phyloP scores from a whole-genome alignment of 2,329 filamentous ascomycete species.

The Aspergillus uvarum region DNA sequence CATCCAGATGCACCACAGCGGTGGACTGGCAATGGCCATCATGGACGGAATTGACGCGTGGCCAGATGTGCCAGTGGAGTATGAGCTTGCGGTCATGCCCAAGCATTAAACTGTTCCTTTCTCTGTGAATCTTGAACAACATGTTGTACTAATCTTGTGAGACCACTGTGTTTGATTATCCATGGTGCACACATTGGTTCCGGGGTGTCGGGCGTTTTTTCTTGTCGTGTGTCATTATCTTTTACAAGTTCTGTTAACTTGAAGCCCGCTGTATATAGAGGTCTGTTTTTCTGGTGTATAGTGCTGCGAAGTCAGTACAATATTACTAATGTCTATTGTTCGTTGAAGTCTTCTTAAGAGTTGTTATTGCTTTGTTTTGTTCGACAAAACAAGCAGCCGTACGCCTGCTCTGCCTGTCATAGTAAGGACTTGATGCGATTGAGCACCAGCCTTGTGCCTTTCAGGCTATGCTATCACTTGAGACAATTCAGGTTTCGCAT shows the following conservation, averaged over 20 bases:
- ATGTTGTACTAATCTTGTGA: background rate
- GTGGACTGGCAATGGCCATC: constrained; percentile 51
- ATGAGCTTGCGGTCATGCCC: constrained; percentile 1
- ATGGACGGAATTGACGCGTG: constrained; percentile 51
- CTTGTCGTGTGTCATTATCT: background rate
- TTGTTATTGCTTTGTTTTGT: too few species aligned
- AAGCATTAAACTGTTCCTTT: background rate
- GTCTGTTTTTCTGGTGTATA: background rate
- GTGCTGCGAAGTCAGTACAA: background rate
- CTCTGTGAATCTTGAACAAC: background rate
- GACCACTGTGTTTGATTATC: background rate
- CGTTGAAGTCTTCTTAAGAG: too few species aligned
- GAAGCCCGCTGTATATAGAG: background rate
- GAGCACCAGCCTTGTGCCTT: background rate
- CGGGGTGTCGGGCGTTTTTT: background rate
- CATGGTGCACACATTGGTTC: background rate
- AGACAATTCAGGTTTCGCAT: too few species aligned
- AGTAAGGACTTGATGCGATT: background rate
- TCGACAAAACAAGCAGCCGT: too few species aligned
- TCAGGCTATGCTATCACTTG: background rate
- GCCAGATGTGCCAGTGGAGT: constrained; percentile 36
- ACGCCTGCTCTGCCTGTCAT: background rate
- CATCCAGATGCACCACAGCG: constrained; percentile 49
- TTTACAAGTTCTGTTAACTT: background rate
- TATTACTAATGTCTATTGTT: background rate